Evolutionary conservation across 371 early-diverging fungal genomes (phyloP), one percentile per base, ranked within the genome.

Genomic region (Actinomortierella wolfii): DNA sequence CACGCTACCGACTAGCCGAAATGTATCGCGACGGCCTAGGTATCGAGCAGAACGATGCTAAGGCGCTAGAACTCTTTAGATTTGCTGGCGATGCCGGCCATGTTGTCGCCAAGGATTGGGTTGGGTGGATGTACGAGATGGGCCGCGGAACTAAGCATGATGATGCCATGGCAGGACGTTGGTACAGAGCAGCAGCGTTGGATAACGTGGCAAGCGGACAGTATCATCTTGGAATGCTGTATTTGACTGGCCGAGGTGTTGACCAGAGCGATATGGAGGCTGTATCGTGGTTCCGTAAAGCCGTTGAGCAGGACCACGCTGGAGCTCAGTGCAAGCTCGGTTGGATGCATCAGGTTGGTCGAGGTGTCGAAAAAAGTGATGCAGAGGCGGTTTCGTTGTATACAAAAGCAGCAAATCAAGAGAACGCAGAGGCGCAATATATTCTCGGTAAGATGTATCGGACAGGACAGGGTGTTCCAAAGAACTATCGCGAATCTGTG

Each of bases 271-370:
- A 84, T 14, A 68, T 63, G 21, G 79, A 81, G 59, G 95, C 96
- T 11, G 81, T 90, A 50, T 61, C 75, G 64, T 91, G 87, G 89
- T 92, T 83, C 68, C 78, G 78, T 51, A 82, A 83, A 49, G 83
- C 92, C 20, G 94, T 94, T 3, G 87, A 83, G 40, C 85, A 84
- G 29, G 92, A 90, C 23, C 89, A 92, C 57, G 83, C 89, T 13
- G 86, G 90, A 59, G 95, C 93, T 2, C 84, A 86, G 50, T 92
- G 92, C 53, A 91, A 91, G 2, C 82, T 96, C 39, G 97, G 95
- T 6, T 94, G 90, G 62, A 95, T 96, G 66, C 94, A 89, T 66
- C 93, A 92, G 51, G 92, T 95, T 63, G 96, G 94, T 14, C 81
- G 91, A 41, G 94, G 94, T 11, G 88, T 92, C 3, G 78, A 67